Evolutionary conservation across 176 grass and related monocot genomes (phyloP), one percentile per base, ranked within the genome.

Genomic region (Bolboschoenus planiculmis): DNA sequence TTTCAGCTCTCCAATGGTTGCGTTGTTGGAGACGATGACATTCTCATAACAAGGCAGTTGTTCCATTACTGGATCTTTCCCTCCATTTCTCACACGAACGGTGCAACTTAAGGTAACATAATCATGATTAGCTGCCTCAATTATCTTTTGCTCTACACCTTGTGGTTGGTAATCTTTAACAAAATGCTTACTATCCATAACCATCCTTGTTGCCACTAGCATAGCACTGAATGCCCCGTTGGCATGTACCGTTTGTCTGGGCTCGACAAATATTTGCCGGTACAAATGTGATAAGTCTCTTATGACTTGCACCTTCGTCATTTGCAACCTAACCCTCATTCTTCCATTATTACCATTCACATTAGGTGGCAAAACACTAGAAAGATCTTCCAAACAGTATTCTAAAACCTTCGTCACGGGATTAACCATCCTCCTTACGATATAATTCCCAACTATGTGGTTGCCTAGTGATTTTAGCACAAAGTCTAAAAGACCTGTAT

Each of bases 391-490:
- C 42, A 98, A 88, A 86, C 90, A 90, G 68, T 95, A 98, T 78
- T 98, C 95, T 9, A 98, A 88, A 73, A 98, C 89, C 87, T 94
- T 94, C 65, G 95, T 98, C 3, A 95, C 89, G 10, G 95, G 92
- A 85, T 98, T 98, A 88, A 98, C 91, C 44, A 86, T 88, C 10
- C 95, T 88, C 4, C 92, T 92, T 61, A 98, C 92, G 46, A 98
- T 79, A 78, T 93, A 91, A 83, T 92, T 94, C 18, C 90, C 95
- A 10, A 98, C 87, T 31, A 93, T 83, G 78, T 93, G 95, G 83
- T 98, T 95, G 46, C 92, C 95, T 1, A 98, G 90, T 2, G 95
- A 95, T 83, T 98, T 98, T 82, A 98, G 86, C 33, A 98, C 92
- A 71, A 92, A 95, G 56, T 98, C 92, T 59, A 98, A 88, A 67